Conservation (phyloP, 2,329 filamentous ascomycete genomes). For the Colletotrichum nymphaeae region DNA sequence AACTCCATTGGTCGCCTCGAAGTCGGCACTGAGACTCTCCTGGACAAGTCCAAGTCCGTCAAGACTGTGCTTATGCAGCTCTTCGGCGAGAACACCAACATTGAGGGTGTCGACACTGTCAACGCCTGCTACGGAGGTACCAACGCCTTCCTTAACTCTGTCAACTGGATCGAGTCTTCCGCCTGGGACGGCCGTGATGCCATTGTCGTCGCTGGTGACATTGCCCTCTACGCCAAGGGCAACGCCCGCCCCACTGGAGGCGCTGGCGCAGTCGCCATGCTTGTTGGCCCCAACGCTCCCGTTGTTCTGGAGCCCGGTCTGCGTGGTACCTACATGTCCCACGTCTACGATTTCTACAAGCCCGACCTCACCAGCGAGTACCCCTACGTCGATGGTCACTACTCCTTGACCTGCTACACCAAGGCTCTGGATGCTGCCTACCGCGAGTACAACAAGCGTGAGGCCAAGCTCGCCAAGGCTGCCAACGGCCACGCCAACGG, state of each 20-base stretch:
- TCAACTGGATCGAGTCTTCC: slow-evolving; percentile 90
- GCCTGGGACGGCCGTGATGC: slow-evolving; percentile 87
- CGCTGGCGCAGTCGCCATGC: slow-evolving; percentile 81
- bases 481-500: slow-evolving; percentile 64
- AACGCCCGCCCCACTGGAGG: slow-evolving; percentile 84
- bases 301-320: slow-evolving; percentile 82
- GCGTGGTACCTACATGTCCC: slow-evolving; percentile 83
- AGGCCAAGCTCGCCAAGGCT: slow-evolving; percentile 70
- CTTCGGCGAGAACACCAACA: slow-evolving; percentile 84
- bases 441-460: slow-evolving; percentile 81
- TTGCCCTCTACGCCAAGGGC: slow-evolving; percentile 87
- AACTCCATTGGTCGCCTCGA: slow-evolving; percentile 84
- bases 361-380: slow-evolving; percentile 89
- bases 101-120: slow-evolving; percentile 85
- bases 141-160: slow-evolving; percentile 83
- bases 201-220: slow-evolving; percentile 84
- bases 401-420: slow-evolving; percentile 84
- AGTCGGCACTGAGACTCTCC: slow-evolving; percentile 86
- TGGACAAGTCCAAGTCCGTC: slow-evolving; percentile 93
- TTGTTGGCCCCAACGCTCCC: slow-evolving; percentile 82
- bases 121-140: slow-evolving; percentile 91
- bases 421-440: slow-evolving; percentile 85
- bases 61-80: slow-evolving; percentile 91
- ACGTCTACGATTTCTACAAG: slow-evolving; percentile 93
- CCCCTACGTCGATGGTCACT: slow-evolving; percentile 86